Conservation (phyloP, 371 early-diverging fungal species). For the Capniomyces stellatus region DNA sequence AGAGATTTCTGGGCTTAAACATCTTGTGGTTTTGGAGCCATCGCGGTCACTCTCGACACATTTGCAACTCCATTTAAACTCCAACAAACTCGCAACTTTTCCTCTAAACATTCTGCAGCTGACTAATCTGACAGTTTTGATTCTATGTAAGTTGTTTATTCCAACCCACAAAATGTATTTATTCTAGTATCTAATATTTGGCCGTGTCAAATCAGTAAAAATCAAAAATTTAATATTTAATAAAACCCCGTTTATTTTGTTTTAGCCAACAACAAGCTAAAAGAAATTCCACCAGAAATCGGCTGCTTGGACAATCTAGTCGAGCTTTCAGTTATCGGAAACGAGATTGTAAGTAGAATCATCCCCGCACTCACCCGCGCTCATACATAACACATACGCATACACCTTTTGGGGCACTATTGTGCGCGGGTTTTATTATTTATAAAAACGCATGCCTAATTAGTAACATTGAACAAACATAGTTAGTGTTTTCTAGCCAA, state of each 20-base stretch:
- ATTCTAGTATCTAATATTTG: background rate
- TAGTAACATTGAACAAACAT: no score
- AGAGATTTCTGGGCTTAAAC: conserved; percentile 22
- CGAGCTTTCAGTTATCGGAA: conserved; percentile 18
- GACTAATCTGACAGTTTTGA: conserved; percentile 20
- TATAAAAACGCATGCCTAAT: no score
- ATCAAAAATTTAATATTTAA: background rate
- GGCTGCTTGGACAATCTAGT: conserved; percentile 12
- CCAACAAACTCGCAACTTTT: conserved; percentile 13
- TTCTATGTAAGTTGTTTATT: conserved; percentile 11
- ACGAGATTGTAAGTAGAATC: background rate
- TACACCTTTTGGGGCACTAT: conserved; percentile 3
- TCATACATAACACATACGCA: conserved; percentile 6
- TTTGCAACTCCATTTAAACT: conserved; percentile 13
- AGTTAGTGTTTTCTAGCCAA: no score
- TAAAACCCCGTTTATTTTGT: background rate
- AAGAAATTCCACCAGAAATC: conserved; percentile 21
- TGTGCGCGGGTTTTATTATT: background rate
- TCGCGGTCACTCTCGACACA: conserved; percentile 11
- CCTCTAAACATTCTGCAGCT: conserved; percentile 20
- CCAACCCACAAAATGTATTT: background rate
- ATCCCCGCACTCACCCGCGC: background rate
- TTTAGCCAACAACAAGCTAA: conserved; percentile 15
- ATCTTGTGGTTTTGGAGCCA: conserved; percentile 18
- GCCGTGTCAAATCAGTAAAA: background rate